Base-by-base conservation (phyloP, 176 grass and related monocot species). In the Poa annua region DNA sequence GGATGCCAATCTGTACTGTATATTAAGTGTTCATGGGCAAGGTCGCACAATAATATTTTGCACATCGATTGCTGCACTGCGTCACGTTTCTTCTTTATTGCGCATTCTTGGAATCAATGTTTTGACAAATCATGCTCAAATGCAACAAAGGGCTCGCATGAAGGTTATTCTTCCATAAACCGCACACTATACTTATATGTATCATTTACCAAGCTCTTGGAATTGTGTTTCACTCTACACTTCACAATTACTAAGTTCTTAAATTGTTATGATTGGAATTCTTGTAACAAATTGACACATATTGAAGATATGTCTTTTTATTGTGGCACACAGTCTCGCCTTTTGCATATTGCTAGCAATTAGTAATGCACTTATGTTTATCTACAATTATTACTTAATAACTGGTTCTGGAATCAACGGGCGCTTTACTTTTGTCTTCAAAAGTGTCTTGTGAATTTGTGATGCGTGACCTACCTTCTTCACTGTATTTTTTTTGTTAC, bases 91-190 rank as follows among this genome's bases (percentile, higher is more conserved):
- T 80, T 91, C 95, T 2, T 86, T 94, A 71, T 81, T 97, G 36
- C 88, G 80, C 48, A 77, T 75, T 74, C 88, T 97, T 89, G 83
- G 81, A 80, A 87, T 97, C 47, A 90, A 92, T 81, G 33, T 83
- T 25, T 86, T 85, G 85, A 97, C 90, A 83, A 93, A 94, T 86
- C 94, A 97, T 90, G 94, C 94, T 81, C 92, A 97, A 82, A 97
- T 97, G 94, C 92, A 97, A 90, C 94, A 97, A 86, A 92, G 94
- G 78, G 94, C 94, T 83, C 92, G 94, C 84, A 92, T 97, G 79
- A 97, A 97, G 92, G 94, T 97, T 73, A 80, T 83, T 65, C 51
- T 60, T 56, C 41, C 13, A 49, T 86, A 32, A 29, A 76, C 15
- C 71, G 8, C 70, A 17, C n/a, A 67, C 5, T 74, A 7, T 14